Percentiles rank a stretch among this genome's conserved stretches.
phyloP scores from a whole-genome alignment of 306 rosid species.

The Alnus rubra region DNA sequence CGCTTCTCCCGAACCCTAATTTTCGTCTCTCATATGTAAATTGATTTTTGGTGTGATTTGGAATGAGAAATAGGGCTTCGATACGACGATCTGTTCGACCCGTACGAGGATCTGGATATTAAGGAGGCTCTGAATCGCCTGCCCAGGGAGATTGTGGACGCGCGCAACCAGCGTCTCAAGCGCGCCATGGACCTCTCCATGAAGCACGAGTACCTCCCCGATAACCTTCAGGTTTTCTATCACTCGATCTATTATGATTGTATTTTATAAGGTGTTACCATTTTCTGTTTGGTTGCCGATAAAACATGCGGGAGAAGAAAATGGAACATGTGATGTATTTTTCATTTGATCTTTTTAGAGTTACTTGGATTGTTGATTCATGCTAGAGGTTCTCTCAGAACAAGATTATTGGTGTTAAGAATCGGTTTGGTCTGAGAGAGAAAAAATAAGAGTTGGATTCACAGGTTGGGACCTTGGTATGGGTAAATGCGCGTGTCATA shows the following conservation, averaged over 20 bases:
- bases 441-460: not conserved
- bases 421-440: not conserved
- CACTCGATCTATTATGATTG: not conserved
- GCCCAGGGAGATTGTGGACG: slow-evolving; percentile 86
- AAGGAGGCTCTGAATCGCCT: slow-evolving; percentile 92
- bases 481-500: not conserved
- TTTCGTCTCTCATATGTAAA: not conserved
- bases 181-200: slow-evolving; percentile 96
- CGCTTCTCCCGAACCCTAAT: slow-evolving; percentile 34
- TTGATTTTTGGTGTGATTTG: not conserved
- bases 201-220: slow-evolving; percentile 92
- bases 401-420: not conserved
- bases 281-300: too few relatives aligned
- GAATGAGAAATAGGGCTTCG: slow-evolving; percentile 65
- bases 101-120: slow-evolving; percentile 75
- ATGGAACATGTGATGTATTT: too few relatives aligned
- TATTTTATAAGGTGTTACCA: not conserved
- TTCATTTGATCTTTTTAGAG: not conserved
- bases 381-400: not conserved
- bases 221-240: slow-evolving; percentile 70
- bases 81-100: slow-evolving; percentile 87
- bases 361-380: not conserved
- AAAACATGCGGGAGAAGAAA: too few relatives aligned
- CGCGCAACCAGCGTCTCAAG: slow-evolving; percentile 90
- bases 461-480: not conserved